Conservation (phyloP, 2,329 filamentous ascomycete species). For the Ceratocystis variospora region DNA sequence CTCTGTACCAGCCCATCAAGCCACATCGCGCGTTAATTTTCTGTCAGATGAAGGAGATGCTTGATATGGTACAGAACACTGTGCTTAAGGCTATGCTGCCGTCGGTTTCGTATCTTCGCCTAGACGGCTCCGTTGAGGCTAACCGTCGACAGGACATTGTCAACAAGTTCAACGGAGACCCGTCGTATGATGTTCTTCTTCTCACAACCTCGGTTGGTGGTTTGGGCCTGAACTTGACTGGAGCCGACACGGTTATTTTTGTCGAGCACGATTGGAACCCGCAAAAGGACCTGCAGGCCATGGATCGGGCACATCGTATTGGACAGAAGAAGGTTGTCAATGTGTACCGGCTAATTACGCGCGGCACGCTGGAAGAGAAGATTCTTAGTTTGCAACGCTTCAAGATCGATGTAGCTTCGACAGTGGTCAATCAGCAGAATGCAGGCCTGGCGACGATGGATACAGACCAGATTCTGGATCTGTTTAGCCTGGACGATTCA, state of each 20-base stretch:
- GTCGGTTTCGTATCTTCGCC: slow-evolving; percentile 79
- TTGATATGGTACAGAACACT: slow-evolving; percentile 94
- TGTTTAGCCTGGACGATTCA: slow-evolving; percentile 80
- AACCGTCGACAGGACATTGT: slow-evolving; percentile 93
- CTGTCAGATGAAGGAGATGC: slow-evolving; percentile 99
- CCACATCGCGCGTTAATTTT: slow-evolving; percentile 93
- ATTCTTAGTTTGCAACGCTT: slow-evolving; percentile 95
- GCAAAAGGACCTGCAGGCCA: slow-evolving; percentile 94
- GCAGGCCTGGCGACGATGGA: slow-evolving; percentile 91
- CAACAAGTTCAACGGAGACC: slow-evolving; percentile 97
- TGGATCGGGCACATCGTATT: slow-evolving; percentile 96
- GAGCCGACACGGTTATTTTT: slow-evolving; percentile 96
- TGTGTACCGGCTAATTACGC: slow-evolving; percentile 90
- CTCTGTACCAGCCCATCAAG: slow-evolving; percentile 68
- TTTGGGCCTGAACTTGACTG: slow-evolving; percentile 84
- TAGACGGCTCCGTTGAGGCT: slow-evolving; percentile 86
- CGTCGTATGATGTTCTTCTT: slow-evolving; percentile 85
- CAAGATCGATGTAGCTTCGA: slow-evolving; percentile 97
- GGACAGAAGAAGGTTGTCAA: slow-evolving; percentile 99
- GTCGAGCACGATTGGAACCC: slow-evolving; percentile 99
- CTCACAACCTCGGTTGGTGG: slow-evolving; percentile 93
- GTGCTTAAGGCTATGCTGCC: slow-evolving; percentile 86
- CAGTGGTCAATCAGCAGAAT: slow-evolving; percentile 98
- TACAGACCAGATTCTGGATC: slow-evolving; percentile 91
- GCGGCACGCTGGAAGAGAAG: slow-evolving; percentile 95